A percentile compares a stretch with the other conserved stretches of the same genome.
Conservation (phyloP, 2,329 filamentous ascomycete species). For the Aspergillus ruber region DNA sequence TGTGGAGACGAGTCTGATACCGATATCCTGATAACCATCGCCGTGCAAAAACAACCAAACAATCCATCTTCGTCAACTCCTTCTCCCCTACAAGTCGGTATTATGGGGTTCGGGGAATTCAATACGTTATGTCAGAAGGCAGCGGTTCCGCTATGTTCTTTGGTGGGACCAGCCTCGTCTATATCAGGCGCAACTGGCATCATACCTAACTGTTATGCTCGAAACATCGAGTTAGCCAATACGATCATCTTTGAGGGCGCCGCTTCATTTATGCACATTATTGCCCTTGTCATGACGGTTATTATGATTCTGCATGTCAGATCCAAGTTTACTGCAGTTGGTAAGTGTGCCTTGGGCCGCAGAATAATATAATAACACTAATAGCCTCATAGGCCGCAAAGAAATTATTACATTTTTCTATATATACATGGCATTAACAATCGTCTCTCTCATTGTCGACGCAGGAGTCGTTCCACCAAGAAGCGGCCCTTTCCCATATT, state of each 20-base stretch:
- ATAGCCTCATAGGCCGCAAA: conserved; percentile 50
- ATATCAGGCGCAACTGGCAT: conserved; percentile 70
- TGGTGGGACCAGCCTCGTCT: conserved; percentile 61
- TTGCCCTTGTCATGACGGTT: conserved; percentile 83
- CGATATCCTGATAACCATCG: conserved; percentile 14
- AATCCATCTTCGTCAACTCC: conserved; percentile 5
- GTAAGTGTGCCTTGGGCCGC: conserved; percentile 46
- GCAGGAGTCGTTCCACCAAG: conserved; percentile 85
- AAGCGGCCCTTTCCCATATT: conserved; percentile 77
- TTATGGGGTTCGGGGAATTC: conserved; percentile 83
- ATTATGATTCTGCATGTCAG: conserved; percentile 97
- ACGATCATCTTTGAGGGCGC: conserved; percentile 97
- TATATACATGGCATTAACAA: conserved; percentile 84
- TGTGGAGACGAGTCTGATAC: conserved; percentile 25
- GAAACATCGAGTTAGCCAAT: conserved; percentile 93
- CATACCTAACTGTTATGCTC: conserved; percentile 83
- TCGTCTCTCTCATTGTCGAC: conserved; percentile 83
- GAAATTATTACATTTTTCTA: conserved; percentile 91
- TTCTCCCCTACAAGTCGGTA: conserved; percentile 13
- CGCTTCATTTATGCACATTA: conserved; percentile 84
- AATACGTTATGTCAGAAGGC: conserved; percentile 76
- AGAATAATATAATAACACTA: conserved; percentile 4
- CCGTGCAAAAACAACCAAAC: conserved; percentile 18
- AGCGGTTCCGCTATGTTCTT: conserved; percentile 77
- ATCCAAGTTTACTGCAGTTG: conserved; percentile 96